phyloP scores from a whole-genome alignment of 495 filamentous ascomycete species.

The Niebla homalea region DNA sequence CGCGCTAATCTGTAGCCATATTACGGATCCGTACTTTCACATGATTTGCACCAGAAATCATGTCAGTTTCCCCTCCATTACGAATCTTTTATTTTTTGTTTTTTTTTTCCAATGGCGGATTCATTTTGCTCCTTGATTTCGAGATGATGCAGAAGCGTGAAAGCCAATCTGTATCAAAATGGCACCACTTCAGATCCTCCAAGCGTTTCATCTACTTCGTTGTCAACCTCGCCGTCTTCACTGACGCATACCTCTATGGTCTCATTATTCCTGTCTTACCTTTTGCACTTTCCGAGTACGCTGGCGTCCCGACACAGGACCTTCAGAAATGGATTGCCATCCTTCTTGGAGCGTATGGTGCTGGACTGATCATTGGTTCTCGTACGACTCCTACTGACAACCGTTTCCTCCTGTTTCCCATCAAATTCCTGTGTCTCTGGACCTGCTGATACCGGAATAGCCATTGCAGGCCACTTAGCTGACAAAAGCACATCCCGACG shows the following conservation, averaged over 20 bases:
- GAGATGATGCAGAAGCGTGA: too few species aligned
- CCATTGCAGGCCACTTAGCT: conserved; percentile 36
- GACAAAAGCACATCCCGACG: conserved; percentile 40
- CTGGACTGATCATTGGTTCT: conserved; percentile 46
- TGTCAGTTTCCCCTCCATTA: too few species aligned
- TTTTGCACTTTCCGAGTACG: conserved; percentile 15
- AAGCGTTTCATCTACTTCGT: conserved; percentile 9
- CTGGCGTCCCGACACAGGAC: conserved; percentile 6
- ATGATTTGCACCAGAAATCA: too few species aligned
- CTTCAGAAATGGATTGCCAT: conserved; percentile 58
- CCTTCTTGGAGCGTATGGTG: conserved; percentile 62
- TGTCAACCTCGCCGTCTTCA: conserved; percentile 10
- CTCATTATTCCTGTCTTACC: conserved; percentile 22
- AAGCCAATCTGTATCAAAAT: background rate
- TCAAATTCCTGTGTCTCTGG: too few species aligned
- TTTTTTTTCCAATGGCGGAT: too few species aligned
- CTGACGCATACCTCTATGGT: conserved; percentile 19
- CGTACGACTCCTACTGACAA: conserved; percentile 24
- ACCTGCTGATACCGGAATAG: too few species aligned
- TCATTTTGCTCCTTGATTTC: too few species aligned
- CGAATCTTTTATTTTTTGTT: too few species aligned
- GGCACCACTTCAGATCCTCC: conserved; percentile 3
- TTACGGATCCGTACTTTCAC: too few species aligned
- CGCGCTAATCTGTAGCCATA: too few species aligned
- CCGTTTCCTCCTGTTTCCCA: background rate